phyloP scores from a whole-genome alignment of 345 rosid species.

The Angophora floribunda region DNA sequence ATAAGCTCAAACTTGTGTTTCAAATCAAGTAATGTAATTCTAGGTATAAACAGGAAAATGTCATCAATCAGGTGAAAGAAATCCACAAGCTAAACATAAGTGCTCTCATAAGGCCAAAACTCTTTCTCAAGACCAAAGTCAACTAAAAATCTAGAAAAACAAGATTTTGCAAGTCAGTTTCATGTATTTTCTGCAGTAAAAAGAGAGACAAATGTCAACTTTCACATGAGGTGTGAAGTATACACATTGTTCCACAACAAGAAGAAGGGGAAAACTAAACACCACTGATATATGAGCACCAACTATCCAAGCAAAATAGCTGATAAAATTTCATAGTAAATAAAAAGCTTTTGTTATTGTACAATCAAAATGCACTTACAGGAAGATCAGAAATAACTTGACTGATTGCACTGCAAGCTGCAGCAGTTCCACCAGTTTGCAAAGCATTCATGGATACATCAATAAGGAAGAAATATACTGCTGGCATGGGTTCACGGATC shows the following conservation, averaged over 20 bases:
- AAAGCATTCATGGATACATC: slow-evolving; percentile 95
- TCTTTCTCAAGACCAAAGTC: not conserved
- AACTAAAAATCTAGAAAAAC: not conserved
- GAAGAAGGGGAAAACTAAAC: not conserved
- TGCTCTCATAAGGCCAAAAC: not conserved
- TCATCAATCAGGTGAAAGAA: not conserved
- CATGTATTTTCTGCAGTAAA: not conserved
- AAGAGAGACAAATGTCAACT: not conserved
- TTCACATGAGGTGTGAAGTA: not conserved
- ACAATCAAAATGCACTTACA: slow-evolving; percentile 29
- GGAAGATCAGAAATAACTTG: slow-evolving; percentile 96
- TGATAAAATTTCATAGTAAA: not conserved
- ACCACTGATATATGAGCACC: not conserved
- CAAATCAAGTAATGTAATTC: not conserved
- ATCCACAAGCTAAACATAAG: not conserved
- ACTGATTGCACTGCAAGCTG: slow-evolving; percentile 90
- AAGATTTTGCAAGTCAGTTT: not conserved
- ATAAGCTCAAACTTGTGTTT: not conserved
- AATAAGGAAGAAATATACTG: slow-evolving; percentile 84
- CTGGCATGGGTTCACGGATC: slow-evolving; percentile 99
- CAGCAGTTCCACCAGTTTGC: slow-evolving; percentile 96
- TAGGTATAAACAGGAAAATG: not conserved
- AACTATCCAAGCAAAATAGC: not conserved
- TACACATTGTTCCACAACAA: not conserved
- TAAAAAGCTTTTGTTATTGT: not conserved